Base-by-base conservation (phyloP, 352 stramenopile species). In the Salisapilia sapeloensis region DNA sequence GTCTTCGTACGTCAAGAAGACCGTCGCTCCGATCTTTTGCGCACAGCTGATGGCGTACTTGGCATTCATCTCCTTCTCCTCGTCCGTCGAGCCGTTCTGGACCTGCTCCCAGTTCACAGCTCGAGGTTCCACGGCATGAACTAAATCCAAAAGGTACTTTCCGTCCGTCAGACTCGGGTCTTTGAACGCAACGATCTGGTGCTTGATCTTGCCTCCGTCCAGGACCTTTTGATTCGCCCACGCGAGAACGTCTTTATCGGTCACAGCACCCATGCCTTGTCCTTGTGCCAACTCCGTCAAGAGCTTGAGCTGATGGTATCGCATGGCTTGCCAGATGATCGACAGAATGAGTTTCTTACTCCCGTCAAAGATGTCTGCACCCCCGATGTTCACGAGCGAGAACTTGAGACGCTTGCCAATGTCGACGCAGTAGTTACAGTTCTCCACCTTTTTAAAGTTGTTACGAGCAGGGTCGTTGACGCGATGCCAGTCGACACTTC, bases 321-420 rank as follows among this genome's bases (percentile, higher is more conserved):
- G 69, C 85, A 96, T 96, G 40, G 83, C 80, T 56, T 96, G 85
- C 85, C 83, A 96, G 22, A 96, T 90, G 22, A 96, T 80, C 30
- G 78, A 92, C 29, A 95, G 43, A 29, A 94, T 93, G 41, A 95
- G 63, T 53, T 96, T 96, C 49, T 90, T 89, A 28, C 91, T 92
- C 30, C 69, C 75, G 46, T 94, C 82, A 20, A 79, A 87, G 32
- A 96, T 95, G 50, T 96, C 85, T 1, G 85, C 56, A 5, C 81
- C 81, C 15, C 83, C 85, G 31, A 95, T 76, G 48, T 93, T 94
- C 1, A 94, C 75, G 5, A 94, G 48, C 30, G 65, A 86, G 34
- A 93, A 87, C 46, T 85, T 80, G 25, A 93, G 52, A 37, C 91
- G 55, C 42, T 92, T 91, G 43, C 71, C 80, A 6, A 92, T 30